These are phyloP conservation scores for Exophiala phaeomuriformis DNA, from an alignment of 2,329 filamentous ascomycete species.

Conservation along the genomic window DNA sequence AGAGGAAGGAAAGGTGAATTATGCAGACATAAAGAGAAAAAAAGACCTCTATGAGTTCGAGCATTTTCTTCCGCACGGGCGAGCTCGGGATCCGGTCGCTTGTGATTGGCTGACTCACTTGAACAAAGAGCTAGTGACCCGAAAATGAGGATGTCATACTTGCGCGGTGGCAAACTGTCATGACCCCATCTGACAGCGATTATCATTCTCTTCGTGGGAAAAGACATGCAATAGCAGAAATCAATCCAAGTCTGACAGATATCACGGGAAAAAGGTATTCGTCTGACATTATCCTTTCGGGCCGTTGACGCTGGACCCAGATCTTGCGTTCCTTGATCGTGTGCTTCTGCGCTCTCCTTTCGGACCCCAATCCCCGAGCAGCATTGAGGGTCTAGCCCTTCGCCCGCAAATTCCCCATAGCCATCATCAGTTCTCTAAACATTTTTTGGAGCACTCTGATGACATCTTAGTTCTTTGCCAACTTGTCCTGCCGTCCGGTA, in stretches of 20 bases:
- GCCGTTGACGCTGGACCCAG: neutral
- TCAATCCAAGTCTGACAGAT: no score
- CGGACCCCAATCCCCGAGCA: neutral
- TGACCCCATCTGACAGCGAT: no score
- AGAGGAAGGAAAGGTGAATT: neutral
- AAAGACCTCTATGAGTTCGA: neutral
- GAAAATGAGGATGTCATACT: neutral
- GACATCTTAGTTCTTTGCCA: conserved; percentile 10
- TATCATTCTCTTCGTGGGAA: no score
- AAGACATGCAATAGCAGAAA: no score
- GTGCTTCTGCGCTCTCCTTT: neutral
- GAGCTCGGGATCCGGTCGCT: neutral
- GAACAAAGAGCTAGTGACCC: neutral
- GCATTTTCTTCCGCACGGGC: conserved; percentile 2
- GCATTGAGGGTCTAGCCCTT: conserved; percentile 5
- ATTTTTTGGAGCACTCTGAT: conserved; percentile 3
- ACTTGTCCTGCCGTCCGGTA: neutral
- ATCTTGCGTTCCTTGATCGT: neutral
- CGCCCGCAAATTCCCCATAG: conserved; percentile 5
- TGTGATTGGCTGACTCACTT: neutral
- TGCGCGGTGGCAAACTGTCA: no score
- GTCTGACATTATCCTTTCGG: neutral
- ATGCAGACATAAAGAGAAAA: neutral
- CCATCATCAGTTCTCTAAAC: neutral
- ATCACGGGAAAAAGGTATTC: no score